A percentile compares a stretch with the other conserved stretches of the same genome.
phyloP scores from a whole-genome alignment of 2,329 filamentous ascomycete genomes.

The Hypoxylon sp. region DNA sequence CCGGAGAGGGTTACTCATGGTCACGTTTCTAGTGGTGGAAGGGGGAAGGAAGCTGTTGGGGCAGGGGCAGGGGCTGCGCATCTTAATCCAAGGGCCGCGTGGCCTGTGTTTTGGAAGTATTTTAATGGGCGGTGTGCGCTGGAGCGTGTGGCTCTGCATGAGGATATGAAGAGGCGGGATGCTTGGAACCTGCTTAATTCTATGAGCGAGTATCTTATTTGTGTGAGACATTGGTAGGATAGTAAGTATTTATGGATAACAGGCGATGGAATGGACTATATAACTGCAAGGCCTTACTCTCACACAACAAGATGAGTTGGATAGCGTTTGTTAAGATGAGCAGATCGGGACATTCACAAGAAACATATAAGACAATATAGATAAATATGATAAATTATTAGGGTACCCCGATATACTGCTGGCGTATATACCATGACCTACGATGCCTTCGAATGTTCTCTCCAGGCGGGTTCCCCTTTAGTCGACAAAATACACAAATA shows the following conservation, averaged over 20 bases:
- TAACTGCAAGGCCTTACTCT: neutral
- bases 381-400: constrained; percentile 37
- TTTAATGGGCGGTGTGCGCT: constrained; percentile 89
- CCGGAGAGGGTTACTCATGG: constrained; percentile 23
- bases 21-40: neutral
- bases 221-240: constrained; percentile 77
- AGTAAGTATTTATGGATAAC: neutral
- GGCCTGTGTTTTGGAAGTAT: constrained; percentile 84
- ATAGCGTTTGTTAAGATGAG: neutral
- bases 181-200: constrained; percentile 76
- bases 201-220: constrained; percentile 78
- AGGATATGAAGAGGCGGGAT: constrained; percentile 89
- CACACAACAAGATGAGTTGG: neutral
- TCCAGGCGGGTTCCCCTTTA: constrained; percentile 37
- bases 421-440: constrained; percentile 32
- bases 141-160: constrained; percentile 87
- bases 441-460: constrained; percentile 10
- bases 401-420: constrained; percentile 36
- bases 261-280: neutral
- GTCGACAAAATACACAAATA: constrained; percentile 43
- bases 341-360: neutral
- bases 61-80: constrained; percentile 44
- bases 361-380: neutral
- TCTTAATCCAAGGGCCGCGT: constrained; percentile 70
- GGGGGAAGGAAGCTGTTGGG: constrained; percentile 5